Conservation (phyloP, 768 basidiomycete genomes). For the Kwoniella pini region DNA sequence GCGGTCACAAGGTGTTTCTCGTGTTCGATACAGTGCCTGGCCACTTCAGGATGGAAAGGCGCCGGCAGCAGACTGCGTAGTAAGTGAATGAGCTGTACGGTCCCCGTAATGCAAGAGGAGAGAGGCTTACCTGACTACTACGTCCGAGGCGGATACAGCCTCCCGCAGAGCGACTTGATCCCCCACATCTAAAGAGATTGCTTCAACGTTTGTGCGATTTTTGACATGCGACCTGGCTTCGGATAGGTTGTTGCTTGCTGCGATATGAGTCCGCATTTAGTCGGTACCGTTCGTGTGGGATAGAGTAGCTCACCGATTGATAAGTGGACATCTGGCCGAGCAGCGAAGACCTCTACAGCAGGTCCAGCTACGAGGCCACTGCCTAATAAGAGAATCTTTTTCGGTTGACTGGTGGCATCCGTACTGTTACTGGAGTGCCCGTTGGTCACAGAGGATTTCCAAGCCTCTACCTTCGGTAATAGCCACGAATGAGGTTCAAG, state of each 20-base stretch:
- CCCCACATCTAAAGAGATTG: constrained; percentile 64
- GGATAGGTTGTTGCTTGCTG: constrained; percentile 68
- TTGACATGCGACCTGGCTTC: constrained; percentile 61
- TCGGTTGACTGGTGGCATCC: constrained; percentile 55
- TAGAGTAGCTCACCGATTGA: constrained; percentile 68
- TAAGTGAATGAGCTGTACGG: not conserved
- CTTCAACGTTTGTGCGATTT: constrained; percentile 61
- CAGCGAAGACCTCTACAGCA: constrained; percentile 72
- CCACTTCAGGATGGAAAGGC: constrained; percentile 68
- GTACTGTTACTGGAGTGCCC: not conserved
- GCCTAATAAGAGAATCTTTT: constrained; percentile 72
- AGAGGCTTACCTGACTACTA: constrained; percentile 73
- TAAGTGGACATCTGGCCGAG: constrained; percentile 66
- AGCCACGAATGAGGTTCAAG: constrained; percentile 65
- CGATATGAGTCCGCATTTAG: too few relatives aligned
- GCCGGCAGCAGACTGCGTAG: constrained; percentile 70
- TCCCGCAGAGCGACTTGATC: constrained; percentile 59
- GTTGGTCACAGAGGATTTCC: constrained; percentile 2
- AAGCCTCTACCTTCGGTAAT: constrained; percentile 57
- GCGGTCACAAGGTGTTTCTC: constrained; percentile 82
- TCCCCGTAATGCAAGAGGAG: not conserved
- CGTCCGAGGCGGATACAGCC: constrained; percentile 68
- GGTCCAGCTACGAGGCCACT: constrained; percentile 96
- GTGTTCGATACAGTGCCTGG: constrained; percentile 69
- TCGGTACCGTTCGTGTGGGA: too few relatives aligned